A percentile compares a stretch with the other conserved stretches of the same genome.
These are phyloP conservation scores for Graphilbum sp. DNA, from an alignment of 2,329 filamentous ascomycete species.

Conservation along the genomic window DNA sequence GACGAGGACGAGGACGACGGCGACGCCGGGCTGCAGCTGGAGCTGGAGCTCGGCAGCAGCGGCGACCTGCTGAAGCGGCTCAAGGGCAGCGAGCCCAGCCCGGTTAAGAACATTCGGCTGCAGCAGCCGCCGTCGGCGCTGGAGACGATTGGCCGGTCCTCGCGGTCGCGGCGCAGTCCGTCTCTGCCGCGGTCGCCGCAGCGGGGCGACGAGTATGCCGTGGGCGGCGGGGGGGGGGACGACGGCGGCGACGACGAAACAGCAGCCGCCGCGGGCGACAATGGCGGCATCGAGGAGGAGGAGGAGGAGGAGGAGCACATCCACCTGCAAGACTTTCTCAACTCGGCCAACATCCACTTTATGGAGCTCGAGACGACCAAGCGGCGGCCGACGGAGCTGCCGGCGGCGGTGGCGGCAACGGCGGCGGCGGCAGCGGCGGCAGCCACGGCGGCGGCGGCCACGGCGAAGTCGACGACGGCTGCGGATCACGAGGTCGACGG, in stretches of 20 bases:
- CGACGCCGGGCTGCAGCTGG: conserved; percentile 29
- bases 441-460: too few species aligned
- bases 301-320: conserved; percentile 42
- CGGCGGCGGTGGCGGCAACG: conserved; percentile 23
- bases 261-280: background rate
- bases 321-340: conserved; percentile 80
- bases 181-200: conserved; percentile 21
- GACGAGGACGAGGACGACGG: conserved; percentile 22
- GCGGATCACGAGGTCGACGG: conserved; percentile 5
- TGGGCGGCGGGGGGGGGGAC: conserved; percentile 13
- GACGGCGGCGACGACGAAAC: conserved; percentile 5
- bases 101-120: conserved; percentile 58
- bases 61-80: conserved; percentile 50
- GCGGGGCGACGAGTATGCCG: too few species aligned
- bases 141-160: conserved; percentile 45
- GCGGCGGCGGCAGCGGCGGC: conserved; percentile 11
- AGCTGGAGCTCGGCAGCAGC: conserved; percentile 19
- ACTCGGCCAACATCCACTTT: conserved; percentile 92
- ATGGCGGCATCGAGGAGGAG: background rate
- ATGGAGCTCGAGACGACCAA: conserved; percentile 98
- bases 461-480: too few species aligned
- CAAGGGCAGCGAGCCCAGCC: conserved; percentile 55
- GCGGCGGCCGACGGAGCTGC: conserved; percentile 65
- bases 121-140: conserved; percentile 52
- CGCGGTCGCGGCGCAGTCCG: conserved; percentile 29